Evolutionary conservation across 805 yeast genomes (phyloP), one percentile per base, ranked within the genome.

Genomic region (Sungouiella thailandica): DNA sequence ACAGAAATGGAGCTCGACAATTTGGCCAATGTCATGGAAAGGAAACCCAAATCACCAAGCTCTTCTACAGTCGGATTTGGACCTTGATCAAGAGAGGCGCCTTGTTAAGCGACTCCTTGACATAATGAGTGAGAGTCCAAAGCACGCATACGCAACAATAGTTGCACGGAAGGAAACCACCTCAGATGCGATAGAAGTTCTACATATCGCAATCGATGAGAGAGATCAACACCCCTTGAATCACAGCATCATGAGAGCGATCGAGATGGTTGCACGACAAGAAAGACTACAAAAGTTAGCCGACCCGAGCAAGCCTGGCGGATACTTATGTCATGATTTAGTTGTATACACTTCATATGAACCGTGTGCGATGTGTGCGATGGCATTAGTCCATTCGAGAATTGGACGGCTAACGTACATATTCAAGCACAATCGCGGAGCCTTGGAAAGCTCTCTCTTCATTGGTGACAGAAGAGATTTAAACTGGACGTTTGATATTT

Each of bases 301-400:
- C 30, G 29, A 10, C 12, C 29, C 16, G 38, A 35, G 39, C 9
- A 30, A 28, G 11, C 57, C 39, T 44, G 49, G 32, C 10, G 51
- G 55, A 19, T 93, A 93, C 51, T 67, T 93, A 2, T 89, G 97
- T 52, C 72, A 81, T 23, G 74, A 80, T 34, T 70, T 78, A 44
- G 79, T 84, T 40, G 87, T 93, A 0, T 87, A 83, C 52, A 83
- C 94, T 1, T 83, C 96, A 0, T 95, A 88, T 53, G 98, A 93
- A 56, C 98, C 98, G 0, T 93, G 98, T 50, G 75, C 86, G 0
- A 93, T 90, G 97, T 93, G 98, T 52, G 63, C 85, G 5, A 93
- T 93, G 98, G 97, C 97, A 0, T 65, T 93, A 25, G 80, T 89
- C 8, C 98, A 93, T 54, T 90, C 97, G 1, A 67, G 98, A 31